Evolutionary conservation across 1,284 basidiomycete genomes (phyloP), one percentile per base, ranked within the genome.

Genomic region (Phellinidium pouzarii): DNA sequence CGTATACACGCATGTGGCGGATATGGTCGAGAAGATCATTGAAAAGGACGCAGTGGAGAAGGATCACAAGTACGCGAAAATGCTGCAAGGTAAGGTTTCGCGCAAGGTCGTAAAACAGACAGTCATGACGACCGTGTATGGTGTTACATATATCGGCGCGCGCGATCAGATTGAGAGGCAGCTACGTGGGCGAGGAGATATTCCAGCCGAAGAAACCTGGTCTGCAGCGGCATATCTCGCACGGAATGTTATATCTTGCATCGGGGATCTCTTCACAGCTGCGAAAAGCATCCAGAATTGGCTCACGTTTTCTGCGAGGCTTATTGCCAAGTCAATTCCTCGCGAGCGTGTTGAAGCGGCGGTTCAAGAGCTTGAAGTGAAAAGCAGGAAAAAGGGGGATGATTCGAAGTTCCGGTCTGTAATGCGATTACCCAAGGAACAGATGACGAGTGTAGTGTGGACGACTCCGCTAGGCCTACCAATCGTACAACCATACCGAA

Each of bases 111-210:
- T 99, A 61, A 99, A 99, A 76, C 95, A 99, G 74, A 98, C 95
- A 17, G 91, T 98, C 61, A 99, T 99, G 96, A 99, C 96, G 0
- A 99, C 96, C 8, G 96, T 99, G 34, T 99, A 99, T 66, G 95
- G 94, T 41, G 95, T 99, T 20, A 99, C 95, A 0, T 96, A 87
- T 67, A 74, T 98, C 52, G 96, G 95, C 31, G 96, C 95, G 23
- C 83, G 94, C 53, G 92, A 94, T 26, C 96, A 99, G 71, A 96
- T 98, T 54, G 87, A 92, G 70, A 87, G 74, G 62, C 94, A 98
- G 71, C 73, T 99, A 37, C 79, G 77, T 58, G 90, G 90, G 50
- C 76, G 86, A 48, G 80, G 80, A 31, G 89, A 89, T 58, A 76
- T 97, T 34, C 76, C 80, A 0, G 68, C 78, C 26, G 89, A 94